Evolutionary conservation across 371 early-diverging fungal species (phyloP), one percentile per base, ranked within the genome.

Genomic region (Zopfochytrium polystomum): DNA sequence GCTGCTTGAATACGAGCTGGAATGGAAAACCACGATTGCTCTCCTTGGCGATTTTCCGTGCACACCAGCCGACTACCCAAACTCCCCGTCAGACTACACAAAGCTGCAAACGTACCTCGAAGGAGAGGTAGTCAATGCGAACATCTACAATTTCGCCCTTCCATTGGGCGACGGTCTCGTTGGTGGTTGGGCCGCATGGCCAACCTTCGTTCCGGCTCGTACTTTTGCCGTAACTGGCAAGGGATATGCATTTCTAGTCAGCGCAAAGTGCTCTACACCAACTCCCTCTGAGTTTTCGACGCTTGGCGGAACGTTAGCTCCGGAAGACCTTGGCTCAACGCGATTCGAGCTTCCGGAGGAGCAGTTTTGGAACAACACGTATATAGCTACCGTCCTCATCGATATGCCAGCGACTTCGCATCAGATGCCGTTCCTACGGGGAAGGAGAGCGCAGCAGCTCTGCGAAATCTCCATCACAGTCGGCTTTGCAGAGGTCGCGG

Each of bases 131-230:
- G 56, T 55, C 27, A 35, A 55, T 5, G 18, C 56, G 2, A 47
- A 31, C 45, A 30, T 62, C 27, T 62, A 62, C 32, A 55, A 25
- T n/a, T 62, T 35, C 30, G 63, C 56, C n/a, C 56, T 62, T 7
- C 63, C 63, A 11, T 50, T 62, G 3, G 48, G 27, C 15, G 63
- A 62, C 26, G 63, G 63, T 7, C 31, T 62, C 29, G 56, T 56
- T 34, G 63, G 63, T n/a, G 63, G 63, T 23, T 25, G 56, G 31
- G 56, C 63, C 9, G 63, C 63, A 4, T 62, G 63, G 63, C 63
- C 63, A 20, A 2, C 56, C n/a, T n/a, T 20, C 0, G 44, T 42
- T n/a, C 67, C 67, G 0, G 23, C 54, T 26, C 6, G 4, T 5
- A 20, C 22, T 15, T 67, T 67, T 35, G 30, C 29, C n/a, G 20